phyloP scores from a whole-genome alignment of 192 early-diverging fungal genomes.

The Coemansia sp. region DNA sequence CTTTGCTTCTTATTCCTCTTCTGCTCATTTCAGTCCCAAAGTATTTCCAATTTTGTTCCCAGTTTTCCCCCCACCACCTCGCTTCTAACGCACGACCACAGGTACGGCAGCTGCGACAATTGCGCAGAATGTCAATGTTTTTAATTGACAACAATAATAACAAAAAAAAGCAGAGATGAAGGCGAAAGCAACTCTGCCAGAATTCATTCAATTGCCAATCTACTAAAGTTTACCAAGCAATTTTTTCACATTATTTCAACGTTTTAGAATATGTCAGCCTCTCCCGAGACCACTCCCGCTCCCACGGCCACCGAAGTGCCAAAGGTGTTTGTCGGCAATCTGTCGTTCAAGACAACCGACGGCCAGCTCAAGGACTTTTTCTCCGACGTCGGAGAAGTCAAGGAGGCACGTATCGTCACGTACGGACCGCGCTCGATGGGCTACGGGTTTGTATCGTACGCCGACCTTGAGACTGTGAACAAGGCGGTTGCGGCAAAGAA shows the following conservation, averaged over 20 bases:
- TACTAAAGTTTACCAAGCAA: too few species aligned
- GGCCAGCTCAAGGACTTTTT: constrained; percentile 77
- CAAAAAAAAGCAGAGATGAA: too few species aligned
- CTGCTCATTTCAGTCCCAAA: constrained; percentile 6
- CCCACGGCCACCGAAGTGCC: constrained; percentile 29
- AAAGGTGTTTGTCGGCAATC: constrained; percentile 96
- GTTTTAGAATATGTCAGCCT: constrained; percentile 29
- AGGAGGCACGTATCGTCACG: constrained; percentile 76
- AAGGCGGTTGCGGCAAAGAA: constrained; percentile 71
- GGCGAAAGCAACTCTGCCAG: neutral
- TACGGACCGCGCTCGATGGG: constrained; percentile 81
- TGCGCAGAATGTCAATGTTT: neutral
- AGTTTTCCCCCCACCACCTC: neutral
- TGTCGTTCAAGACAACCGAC: constrained; percentile 85
- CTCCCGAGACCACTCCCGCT: constrained; percentile 26
- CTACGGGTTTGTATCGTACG: constrained; percentile 92
- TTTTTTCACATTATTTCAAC: too few species aligned
- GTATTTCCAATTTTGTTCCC: neutral
- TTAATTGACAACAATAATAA: neutral
- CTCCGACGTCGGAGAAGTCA: constrained; percentile 63
- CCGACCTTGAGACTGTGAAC: constrained; percentile 63
- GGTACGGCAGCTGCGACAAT: neutral
- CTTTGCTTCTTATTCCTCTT: neutral
- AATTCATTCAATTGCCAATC: neutral
- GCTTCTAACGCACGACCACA: neutral